Evolutionary conservation across 805 yeast genomes (phyloP).

Genomic region (Candida yuanshanica): DNA sequence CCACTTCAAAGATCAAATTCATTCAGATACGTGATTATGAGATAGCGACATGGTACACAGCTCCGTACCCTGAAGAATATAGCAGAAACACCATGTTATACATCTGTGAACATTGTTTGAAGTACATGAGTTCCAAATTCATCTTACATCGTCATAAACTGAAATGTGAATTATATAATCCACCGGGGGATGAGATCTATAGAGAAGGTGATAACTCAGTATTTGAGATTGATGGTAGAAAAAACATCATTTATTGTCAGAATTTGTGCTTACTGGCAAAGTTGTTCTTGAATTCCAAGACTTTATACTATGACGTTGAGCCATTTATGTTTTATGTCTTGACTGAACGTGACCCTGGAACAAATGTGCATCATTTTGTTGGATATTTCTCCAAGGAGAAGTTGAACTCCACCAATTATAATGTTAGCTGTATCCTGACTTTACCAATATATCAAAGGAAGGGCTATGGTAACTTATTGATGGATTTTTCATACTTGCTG

Average conservation of each 20-base stretch:
- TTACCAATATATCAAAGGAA: constrained; percentile 81
- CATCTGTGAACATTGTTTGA: constrained; percentile 80
- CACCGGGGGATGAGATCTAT: constrained; percentile 92
- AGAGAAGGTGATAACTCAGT: constrained; percentile 64
- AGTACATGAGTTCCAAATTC: constrained; percentile 67
- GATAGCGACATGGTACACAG: constrained; percentile 86
- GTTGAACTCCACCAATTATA: constrained; percentile 67
- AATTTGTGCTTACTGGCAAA: constrained; percentile 87
- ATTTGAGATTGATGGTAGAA: constrained; percentile 92
- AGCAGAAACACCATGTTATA: constrained; percentile 56
- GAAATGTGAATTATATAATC: constrained; percentile 67
- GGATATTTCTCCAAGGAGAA: constrained; percentile 93
- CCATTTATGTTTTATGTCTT: constrained; percentile 88
- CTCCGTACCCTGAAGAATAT: constrained; percentile 90
- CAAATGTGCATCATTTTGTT: constrained; percentile 62
- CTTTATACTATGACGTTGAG: constrained; percentile 91
- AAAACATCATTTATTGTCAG: constrained; percentile 77
- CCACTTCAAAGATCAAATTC: constrained; percentile 29
- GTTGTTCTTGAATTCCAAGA: constrained; percentile 82
- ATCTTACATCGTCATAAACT: constrained; percentile 62
- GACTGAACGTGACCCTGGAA: constrained; percentile 52
- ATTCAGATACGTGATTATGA: constrained; percentile 69
- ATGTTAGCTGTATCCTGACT: constrained; percentile 86
- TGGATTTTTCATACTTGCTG: constrained; percentile 82
- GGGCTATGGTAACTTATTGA: constrained; percentile 85